Evolutionary conservation across 1,284 basidiomycete species (phyloP).

Genomic region (Mycena citricolor): DNA sequence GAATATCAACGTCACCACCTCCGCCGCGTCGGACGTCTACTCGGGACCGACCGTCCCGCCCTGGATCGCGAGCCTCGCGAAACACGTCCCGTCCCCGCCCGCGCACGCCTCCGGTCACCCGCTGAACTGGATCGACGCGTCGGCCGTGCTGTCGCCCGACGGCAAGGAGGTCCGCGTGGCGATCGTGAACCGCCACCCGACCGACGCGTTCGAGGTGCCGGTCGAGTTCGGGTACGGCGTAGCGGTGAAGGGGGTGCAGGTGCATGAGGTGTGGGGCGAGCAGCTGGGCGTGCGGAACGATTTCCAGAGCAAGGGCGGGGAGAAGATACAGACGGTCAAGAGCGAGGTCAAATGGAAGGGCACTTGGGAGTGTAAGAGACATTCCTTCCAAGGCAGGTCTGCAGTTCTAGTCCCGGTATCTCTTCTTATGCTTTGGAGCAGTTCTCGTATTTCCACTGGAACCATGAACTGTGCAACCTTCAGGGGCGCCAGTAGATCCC

Average conservation of each 20-base stretch:
- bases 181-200: constrained; percentile 46
- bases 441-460: too few species aligned
- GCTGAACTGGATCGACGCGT: constrained; percentile 47
- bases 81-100: constrained; percentile 37
- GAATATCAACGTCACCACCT: constrained; percentile 36
- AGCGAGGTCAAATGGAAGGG: constrained; percentile 35
- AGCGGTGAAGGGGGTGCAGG: constrained; percentile 30
- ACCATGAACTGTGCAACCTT: too few species aligned
- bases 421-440: too few species aligned
- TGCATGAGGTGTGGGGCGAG: constrained; percentile 48
- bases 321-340: constrained; percentile 39
- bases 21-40: constrained; percentile 30
- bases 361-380: constrained; percentile 40
- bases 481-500: too few species aligned
- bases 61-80: constrained; percentile 44
- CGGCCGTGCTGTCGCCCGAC: constrained; percentile 40
- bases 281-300: constrained; percentile 41
- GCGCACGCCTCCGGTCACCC: constrained; percentile 34
- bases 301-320: constrained; percentile 41
- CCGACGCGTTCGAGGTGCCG: constrained; percentile 35
- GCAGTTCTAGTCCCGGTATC: too few species aligned
- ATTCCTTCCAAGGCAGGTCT: constrained; percentile 54
- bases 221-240: constrained; percentile 37
- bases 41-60: constrained; percentile 46
- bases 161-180: constrained; percentile 36